Conservation (phyloP, 371 early-diverging fungal species). For the Mucor lusitanicus region DNA sequence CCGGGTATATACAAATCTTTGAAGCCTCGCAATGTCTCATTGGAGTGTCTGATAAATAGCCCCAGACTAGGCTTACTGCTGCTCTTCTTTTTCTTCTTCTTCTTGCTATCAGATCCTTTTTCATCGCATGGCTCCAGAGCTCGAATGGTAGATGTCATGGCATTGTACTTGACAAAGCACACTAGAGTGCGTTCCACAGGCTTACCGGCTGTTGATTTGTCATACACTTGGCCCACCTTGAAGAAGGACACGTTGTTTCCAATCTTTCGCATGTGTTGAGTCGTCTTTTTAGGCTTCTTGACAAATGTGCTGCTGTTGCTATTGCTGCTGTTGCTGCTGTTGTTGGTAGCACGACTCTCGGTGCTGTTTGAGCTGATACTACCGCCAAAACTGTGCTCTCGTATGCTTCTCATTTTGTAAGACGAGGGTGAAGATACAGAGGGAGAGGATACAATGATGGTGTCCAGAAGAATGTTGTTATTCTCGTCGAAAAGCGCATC, state of each 20-base stretch:
- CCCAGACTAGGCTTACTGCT: conserved; percentile 27
- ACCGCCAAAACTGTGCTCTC: not conserved
- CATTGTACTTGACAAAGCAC: conserved; percentile 70
- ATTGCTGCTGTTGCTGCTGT: not conserved
- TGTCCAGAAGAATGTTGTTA: not conserved
- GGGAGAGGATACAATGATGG: not conserved
- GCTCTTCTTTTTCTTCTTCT: conserved; percentile 47
- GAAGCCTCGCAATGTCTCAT: conserved; percentile 60
- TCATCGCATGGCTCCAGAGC: conserved; percentile 69
- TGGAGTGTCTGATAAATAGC: conserved; percentile 50
- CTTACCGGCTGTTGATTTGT: conserved; percentile 26
- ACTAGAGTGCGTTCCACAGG: conserved; percentile 66
- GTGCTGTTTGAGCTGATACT: not conserved
- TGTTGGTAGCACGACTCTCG: not conserved
- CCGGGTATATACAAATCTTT: conserved; percentile 93
- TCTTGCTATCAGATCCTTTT: conserved; percentile 27
- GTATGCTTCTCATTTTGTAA: not conserved
- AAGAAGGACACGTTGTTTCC: conserved; percentile 85
- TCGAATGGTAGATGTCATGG: conserved; percentile 74
- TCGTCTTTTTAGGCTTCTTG: not conserved
- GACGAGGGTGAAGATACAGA: conserved; percentile 2
- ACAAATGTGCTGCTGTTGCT: conserved; percentile 33
- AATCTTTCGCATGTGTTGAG: conserved; percentile 61
- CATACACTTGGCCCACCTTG: conserved; percentile 79
- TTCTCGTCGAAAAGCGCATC: conserved; percentile 53